Evolutionary conservation across 192 early-diverging fungal species (phyloP).

Genomic region (Tieghemiomyces parasiticus): DNA sequence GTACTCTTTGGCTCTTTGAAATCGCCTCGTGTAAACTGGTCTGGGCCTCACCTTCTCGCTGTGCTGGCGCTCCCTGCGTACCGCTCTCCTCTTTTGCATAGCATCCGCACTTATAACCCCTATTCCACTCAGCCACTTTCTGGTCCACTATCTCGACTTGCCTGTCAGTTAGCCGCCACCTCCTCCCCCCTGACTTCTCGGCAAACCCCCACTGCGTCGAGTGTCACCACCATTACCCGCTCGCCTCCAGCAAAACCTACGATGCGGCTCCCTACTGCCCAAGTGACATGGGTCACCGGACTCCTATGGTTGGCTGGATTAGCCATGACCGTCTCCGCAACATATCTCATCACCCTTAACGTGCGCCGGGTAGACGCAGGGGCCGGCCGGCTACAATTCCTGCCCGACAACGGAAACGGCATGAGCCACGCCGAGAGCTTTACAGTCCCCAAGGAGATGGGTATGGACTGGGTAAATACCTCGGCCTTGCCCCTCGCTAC

Average conservation of each 20-base stretch:
- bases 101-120: no score
- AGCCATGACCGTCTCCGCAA: neutral
- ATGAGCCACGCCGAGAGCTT: neutral
- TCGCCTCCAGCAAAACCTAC: no score
- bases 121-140: no score
- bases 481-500: neutral
- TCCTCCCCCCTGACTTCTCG: neutral
- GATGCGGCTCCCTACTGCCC: neutral
- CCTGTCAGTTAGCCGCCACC: no score
- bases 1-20: no score
- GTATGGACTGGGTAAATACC: neutral
- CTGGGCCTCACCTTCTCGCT: no score
- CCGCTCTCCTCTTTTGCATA: no score
- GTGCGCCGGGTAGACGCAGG: neutral
- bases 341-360: neutral
- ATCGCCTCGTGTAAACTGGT: no score
- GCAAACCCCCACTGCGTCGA: neutral
- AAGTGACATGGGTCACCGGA: neutral
- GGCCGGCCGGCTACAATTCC: neutral
- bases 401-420: neutral
- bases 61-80: no score
- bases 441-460: neutral
- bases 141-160: no score
- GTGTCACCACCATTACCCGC: neutral
- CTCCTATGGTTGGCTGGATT: neutral